Percentiles rank a stretch among this genome's conserved stretches.
These are phyloP conservation scores for Mycocentrospora acerina DNA, from an alignment of 2,329 filamentous ascomycete genomes.

Conservation along the genomic window DNA sequence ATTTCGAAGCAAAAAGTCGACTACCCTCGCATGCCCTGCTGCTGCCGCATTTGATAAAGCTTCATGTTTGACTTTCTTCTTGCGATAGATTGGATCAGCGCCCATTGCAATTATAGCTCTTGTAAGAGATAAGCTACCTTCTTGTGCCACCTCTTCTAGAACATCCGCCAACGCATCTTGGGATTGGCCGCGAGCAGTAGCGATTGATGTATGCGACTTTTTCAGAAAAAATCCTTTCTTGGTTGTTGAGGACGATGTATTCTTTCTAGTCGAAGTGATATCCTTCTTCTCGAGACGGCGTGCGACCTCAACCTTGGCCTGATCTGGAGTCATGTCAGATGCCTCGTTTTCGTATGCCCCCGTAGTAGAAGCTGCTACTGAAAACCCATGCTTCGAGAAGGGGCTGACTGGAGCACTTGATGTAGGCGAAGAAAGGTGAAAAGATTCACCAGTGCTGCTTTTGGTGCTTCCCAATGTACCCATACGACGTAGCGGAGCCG, in stretches of 20 bases:
- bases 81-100: conserved; percentile 9
- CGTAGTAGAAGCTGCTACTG: conserved; percentile 10
- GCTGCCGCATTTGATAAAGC: conserved; percentile 17
- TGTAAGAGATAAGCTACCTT: conserved; percentile 15
- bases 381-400: conserved; percentile 11
- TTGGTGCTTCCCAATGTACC: conserved; percentile 11
- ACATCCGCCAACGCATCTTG: conserved; percentile 10
- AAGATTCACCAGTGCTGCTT: conserved; percentile 9
- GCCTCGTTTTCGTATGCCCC: conserved; percentile 9
- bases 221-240: conserved; percentile 15
- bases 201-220: conserved; percentile 8
- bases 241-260: conserved; percentile 3
- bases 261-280: conserved; percentile 6
- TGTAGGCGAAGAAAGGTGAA: conserved; percentile 1
- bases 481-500: conserved; percentile 9
- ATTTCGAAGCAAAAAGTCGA: conserved; percentile 15
- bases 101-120: conserved; percentile 13
- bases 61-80: conserved; percentile 19
- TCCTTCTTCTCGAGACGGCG: conserved; percentile 10
- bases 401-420: conserved; percentile 6
- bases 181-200: conserved; percentile 1
- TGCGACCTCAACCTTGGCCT: conserved; percentile 16
- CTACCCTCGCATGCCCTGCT: conserved; percentile 13
- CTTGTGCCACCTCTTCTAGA: conserved; percentile 16
- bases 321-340: conserved; percentile 10